Conservation (phyloP, 768 basidiomycete species). For the Gyrodon lividus region DNA sequence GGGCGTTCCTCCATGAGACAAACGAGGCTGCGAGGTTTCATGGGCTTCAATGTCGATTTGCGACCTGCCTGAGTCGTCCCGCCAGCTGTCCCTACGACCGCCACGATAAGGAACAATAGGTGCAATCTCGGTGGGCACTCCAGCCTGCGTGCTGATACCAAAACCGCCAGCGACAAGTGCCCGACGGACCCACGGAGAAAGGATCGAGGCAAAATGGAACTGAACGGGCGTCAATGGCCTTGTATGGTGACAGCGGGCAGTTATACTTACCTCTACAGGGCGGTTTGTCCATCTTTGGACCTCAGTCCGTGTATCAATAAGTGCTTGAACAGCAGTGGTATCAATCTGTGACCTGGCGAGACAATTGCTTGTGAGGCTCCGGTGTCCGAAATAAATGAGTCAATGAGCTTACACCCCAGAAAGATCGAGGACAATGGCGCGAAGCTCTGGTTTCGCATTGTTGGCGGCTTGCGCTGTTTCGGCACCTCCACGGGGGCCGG, state of each 20-base stretch:
- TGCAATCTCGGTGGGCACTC: slow-evolving; percentile 62
- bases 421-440: slow-evolving; percentile 91
- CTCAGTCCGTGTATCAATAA: slow-evolving; percentile 84
- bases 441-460: slow-evolving; percentile 64
- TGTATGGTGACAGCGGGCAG: background rate
- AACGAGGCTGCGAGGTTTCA: slow-evolving; percentile 22
- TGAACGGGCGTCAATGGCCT: slow-evolving; percentile 33
- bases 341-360: slow-evolving; percentile 75
- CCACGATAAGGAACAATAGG: slow-evolving; percentile 67
- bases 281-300: slow-evolving; percentile 86
- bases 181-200: slow-evolving; percentile 92
- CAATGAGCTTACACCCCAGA: slow-evolving; percentile 58
- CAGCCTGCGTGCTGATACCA: slow-evolving; percentile 59
- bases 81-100: slow-evolving; percentile 35
- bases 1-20: background rate
- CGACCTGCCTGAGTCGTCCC: background rate
- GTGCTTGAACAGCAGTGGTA: slow-evolving; percentile 85
- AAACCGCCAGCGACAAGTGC: slow-evolving; percentile 90
- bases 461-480: slow-evolving; percentile 46
- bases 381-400: background rate
- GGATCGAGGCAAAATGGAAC: slow-evolving; percentile 93
- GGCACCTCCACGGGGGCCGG: slow-evolving; percentile 60
- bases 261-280: slow-evolving; percentile 58
- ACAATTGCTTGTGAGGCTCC: background rate
- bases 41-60: slow-evolving; percentile 34